Conservation (phyloP, 495 filamentous ascomycete genomes). For the Chaetomium cochliodes region DNA sequence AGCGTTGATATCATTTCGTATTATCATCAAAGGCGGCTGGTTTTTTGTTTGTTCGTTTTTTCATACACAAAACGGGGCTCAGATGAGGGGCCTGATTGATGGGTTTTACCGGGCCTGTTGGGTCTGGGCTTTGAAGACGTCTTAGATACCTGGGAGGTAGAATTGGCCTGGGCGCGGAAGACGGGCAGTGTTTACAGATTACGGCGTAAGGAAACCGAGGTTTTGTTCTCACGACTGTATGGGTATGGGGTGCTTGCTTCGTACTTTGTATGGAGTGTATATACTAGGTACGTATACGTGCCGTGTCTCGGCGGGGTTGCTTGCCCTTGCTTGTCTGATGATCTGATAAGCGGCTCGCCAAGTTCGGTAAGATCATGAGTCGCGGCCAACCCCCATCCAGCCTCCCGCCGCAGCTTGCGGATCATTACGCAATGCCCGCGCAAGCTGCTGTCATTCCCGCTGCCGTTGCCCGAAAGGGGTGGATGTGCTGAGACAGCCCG, state of each 20-base stretch:
- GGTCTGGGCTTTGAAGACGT: neutral
- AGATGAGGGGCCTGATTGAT: neutral
- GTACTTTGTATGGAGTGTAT: no score
- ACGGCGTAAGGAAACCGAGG: no score
- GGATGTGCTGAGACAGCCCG: neutral
- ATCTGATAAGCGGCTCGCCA: conserved; percentile 5
- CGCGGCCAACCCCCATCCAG: neutral
- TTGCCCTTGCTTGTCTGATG: neutral
- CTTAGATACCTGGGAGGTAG: no score
- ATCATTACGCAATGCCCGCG: conserved; percentile 21
- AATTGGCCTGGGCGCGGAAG: neutral
- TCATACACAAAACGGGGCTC: conserved; percentile 1
- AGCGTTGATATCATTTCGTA: neutral
- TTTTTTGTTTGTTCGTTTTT: neutral
- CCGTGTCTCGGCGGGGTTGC: no score
- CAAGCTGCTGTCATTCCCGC: conserved; percentile 13
- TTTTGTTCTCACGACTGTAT: no score
- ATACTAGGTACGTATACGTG: no score
- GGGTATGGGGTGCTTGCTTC: no score
- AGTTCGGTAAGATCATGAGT: neutral
- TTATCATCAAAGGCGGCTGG: conserved; percentile 5
- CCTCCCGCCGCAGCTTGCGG: neutral
- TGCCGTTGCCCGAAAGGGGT: neutral
- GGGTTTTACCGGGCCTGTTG: neutral
- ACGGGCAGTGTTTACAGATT: no score